These are phyloP conservation scores for Solanum pimpinellifolium DNA, from an alignment of 257 asterid genomes.

Conservation along the genomic window DNA sequence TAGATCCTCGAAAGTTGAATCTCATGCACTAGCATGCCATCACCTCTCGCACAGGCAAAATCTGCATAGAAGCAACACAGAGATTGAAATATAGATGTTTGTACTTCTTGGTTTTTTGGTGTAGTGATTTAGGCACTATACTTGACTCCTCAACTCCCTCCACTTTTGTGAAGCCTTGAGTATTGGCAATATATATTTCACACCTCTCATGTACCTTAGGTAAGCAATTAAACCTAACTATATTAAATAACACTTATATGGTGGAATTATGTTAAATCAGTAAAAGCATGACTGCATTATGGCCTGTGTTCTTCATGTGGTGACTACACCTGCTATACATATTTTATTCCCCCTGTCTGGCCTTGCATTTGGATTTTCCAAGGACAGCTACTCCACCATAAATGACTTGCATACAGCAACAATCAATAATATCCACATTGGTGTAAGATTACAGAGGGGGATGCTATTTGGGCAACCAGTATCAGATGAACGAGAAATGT, in stretches of 20 bases:
- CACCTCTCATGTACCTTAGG: background rate
- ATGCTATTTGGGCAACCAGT: background rate
- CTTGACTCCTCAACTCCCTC: background rate
- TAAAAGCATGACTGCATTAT: background rate
- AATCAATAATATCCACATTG: background rate
- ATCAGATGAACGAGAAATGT: background rate
- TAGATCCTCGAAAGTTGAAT: background rate
- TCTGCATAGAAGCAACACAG: background rate
- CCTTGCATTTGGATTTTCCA: background rate
- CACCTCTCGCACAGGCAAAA: background rate
- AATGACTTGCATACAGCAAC: background rate
- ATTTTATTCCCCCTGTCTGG: background rate
- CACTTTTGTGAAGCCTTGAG: background rate
- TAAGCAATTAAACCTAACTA: background rate
- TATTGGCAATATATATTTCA: background rate
- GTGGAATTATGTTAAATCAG: background rate
- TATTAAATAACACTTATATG: background rate
- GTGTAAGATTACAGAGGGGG: background rate
- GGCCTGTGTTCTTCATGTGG: background rate
- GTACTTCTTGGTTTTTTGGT: background rate
- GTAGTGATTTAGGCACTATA: background rate
- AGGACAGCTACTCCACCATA: background rate
- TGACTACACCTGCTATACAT: background rate
- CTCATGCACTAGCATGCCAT: background rate
- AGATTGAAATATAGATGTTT: background rate